Conservation (phyloP, 148 eudicot species). For the Oxyria digyna region DNA sequence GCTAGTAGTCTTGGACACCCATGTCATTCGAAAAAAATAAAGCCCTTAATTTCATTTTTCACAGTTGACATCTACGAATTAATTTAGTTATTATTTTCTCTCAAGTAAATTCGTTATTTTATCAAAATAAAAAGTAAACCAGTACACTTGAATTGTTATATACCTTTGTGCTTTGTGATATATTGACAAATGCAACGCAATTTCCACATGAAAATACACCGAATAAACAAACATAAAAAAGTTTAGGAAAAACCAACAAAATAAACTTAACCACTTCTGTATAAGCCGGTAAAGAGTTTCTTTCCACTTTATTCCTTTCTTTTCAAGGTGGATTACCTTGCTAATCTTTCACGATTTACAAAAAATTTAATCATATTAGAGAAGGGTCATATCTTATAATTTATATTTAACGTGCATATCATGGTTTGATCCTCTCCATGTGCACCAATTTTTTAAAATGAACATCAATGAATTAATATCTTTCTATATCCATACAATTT, state of each 20-base stretch:
- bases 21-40: too few relatives aligned
- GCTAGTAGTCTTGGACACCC: too few relatives aligned
- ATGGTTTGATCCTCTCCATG: slow-evolving; percentile 2
- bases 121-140: background rate
- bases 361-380: background rate
- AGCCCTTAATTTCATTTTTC: too few relatives aligned
- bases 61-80: too few relatives aligned
- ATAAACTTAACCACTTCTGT: background rate
- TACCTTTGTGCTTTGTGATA: background rate
- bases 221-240: background rate
- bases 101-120: background rate
- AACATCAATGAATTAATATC: too few relatives aligned
- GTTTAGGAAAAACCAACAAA: background rate
- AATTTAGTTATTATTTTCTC: too few relatives aligned
- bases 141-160: background rate
- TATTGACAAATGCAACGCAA: background rate
- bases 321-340: background rate
- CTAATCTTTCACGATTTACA: too few relatives aligned
- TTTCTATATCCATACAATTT: background rate
- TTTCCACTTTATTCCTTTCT: background rate
- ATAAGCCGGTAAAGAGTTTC: background rate
- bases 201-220: background rate
- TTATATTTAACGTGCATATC: background rate
- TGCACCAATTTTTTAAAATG: too few relatives aligned
- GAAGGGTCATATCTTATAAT: background rate